These are phyloP conservation scores for Cladophialophora immunda DNA, from an alignment of 2,329 filamentous ascomycete genomes.

Conservation along the genomic window DNA sequence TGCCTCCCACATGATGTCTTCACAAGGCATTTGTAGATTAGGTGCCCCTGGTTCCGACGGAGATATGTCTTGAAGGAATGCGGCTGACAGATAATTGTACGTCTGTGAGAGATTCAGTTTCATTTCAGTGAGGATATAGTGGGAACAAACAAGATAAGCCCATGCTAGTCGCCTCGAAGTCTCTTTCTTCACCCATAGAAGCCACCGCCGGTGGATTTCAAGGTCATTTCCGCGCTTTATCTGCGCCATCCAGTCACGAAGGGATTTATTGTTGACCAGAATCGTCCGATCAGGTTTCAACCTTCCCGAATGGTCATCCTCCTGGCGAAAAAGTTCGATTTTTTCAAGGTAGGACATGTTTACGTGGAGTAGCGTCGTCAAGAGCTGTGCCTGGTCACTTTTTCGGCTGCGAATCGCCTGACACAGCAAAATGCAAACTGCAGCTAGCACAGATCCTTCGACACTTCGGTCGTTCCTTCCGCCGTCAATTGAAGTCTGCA, in stretches of 20 bases:
- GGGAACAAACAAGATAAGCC: constrained; percentile 9
- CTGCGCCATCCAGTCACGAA: background rate
- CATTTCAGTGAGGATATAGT: no score
- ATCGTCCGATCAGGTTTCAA: background rate
- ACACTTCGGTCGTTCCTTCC: background rate
- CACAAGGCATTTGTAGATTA: constrained; percentile 5
- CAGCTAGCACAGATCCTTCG: constrained; percentile 1
- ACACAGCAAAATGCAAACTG: constrained; percentile 3
- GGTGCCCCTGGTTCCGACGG: background rate
- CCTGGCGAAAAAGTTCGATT: background rate
- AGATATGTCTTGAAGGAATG: background rate
- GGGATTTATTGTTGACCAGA: background rate
- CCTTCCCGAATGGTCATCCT: background rate
- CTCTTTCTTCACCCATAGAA: background rate
- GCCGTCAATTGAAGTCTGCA: background rate
- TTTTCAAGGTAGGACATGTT: constrained; percentile 1
- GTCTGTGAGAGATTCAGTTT: constrained; percentile 3
- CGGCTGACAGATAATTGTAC: background rate
- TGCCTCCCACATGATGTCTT: constrained; percentile 4
- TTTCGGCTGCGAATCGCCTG: constrained; percentile 8
- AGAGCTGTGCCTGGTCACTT: constrained; percentile 1
- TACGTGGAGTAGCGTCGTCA: background rate
- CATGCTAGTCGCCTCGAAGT: constrained; percentile 2
- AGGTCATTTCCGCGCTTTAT: background rate
- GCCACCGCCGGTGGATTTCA: background rate